phyloP scores from a whole-genome alignment of 805 yeast species.

The Hanseniaspora jakobsenii region DNA sequence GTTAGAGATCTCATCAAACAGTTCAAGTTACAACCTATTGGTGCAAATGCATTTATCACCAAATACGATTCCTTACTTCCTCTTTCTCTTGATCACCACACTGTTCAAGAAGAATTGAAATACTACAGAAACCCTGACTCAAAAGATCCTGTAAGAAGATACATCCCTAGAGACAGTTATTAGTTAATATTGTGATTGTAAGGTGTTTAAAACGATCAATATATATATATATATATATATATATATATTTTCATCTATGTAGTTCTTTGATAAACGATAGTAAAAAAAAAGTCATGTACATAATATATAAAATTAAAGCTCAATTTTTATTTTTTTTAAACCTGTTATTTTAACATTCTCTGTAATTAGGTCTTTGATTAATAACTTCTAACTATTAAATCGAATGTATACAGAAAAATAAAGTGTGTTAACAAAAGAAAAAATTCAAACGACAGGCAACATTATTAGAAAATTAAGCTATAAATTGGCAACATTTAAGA shows the following conservation, averaged over 20 bases:
- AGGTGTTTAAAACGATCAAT: neutral
- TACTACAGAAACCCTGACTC: slow-evolving; percentile 2
- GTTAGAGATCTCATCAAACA: slow-evolving; percentile 53
- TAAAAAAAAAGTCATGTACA: no score
- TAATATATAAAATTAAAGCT: no score
- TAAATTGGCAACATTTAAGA: no score
- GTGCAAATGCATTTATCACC: slow-evolving; percentile 87
- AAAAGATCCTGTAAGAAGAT: slow-evolving; percentile 1
- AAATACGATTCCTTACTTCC: slow-evolving; percentile 66
- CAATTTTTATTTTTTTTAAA: no score
- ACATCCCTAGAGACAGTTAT: neutral
- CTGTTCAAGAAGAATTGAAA: slow-evolving; percentile 1
- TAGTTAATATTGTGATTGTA: neutral
- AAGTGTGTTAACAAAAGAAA: no score
- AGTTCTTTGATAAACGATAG: no score
- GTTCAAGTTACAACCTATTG: slow-evolving; percentile 58
- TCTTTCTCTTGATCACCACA: slow-evolving; percentile 37
- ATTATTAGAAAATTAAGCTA: no score
- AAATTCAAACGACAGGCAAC: no score
- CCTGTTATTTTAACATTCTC: no score
- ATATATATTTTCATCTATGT: neutral
- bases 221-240: neutral
- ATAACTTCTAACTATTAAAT: no score
- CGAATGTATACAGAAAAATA: no score
- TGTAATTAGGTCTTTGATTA: no score